A percentile compares a stretch with the other conserved stretches of the same genome.
These are phyloP conservation scores for Ophiostoma novo-ulmi DNA, from an alignment of 2,329 filamentous ascomycete species.

Conservation along the genomic window DNA sequence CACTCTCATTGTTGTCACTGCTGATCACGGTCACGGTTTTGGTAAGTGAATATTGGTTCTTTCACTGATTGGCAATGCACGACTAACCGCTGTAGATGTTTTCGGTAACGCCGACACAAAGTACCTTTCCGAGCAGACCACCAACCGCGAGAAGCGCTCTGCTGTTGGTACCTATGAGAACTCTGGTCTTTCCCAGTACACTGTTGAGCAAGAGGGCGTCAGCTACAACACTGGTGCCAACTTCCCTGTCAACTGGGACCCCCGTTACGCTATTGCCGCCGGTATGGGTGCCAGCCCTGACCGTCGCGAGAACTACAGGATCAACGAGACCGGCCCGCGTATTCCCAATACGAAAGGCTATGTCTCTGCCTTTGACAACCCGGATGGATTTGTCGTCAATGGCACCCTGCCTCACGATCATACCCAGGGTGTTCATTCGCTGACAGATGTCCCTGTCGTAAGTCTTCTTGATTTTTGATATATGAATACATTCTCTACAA, in stretches of 20 bases:
- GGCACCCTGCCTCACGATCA: constrained; percentile 64
- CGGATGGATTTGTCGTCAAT: constrained; percentile 46
- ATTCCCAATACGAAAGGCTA: constrained; percentile 42
- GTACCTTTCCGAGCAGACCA: constrained; percentile 58
- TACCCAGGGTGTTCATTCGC: constrained; percentile 65
- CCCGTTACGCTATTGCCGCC: constrained; percentile 71
- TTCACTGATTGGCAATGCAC: not conserved
- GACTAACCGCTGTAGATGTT: constrained; percentile 45
- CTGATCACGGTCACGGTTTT: constrained; percentile 87
- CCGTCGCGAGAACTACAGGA: constrained; percentile 68
- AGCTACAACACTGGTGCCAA: constrained; percentile 67
- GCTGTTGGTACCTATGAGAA: constrained; percentile 69
- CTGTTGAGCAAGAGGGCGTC: constrained; percentile 50
- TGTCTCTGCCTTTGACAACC: constrained; percentile 61
- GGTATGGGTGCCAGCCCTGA: constrained; percentile 70
- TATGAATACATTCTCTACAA: not conserved
- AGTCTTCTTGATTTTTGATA: not conserved
- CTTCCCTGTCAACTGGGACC: constrained; percentile 82
- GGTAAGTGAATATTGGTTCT: not conserved
- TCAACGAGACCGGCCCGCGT: constrained; percentile 62
- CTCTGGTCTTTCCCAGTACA: constrained; percentile 73
- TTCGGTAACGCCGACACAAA: constrained; percentile 76
- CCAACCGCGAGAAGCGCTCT: constrained; percentile 66
- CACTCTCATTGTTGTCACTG: constrained; percentile 73
- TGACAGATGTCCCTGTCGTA: constrained; percentile 68